Evolutionary conservation across 257 asterid genomes (phyloP).

Genomic region (Nicotiana paniculata): DNA sequence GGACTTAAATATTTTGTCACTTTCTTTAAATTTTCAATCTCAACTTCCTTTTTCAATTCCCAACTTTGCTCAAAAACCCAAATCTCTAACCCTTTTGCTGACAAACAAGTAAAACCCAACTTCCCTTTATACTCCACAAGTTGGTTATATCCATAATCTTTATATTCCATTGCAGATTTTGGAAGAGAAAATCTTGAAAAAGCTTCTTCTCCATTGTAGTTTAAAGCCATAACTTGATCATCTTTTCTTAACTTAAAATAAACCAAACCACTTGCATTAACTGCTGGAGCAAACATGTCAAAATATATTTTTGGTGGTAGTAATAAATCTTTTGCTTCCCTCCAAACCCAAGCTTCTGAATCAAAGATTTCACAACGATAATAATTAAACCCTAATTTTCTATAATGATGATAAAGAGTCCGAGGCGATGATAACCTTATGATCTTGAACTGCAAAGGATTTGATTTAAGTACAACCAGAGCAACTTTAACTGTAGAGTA

Average conservation of each 20-base stretch:
- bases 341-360: conserved; percentile 17
- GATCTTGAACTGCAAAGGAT: conserved; percentile 10
- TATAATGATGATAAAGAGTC: background rate
- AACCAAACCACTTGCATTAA: background rate
- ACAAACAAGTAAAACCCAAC: background rate
- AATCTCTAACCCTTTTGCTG: background rate
- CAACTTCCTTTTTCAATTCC: background rate
- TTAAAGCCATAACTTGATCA: background rate
- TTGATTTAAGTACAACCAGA: background rate
- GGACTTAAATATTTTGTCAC: background rate
- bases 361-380: conserved; percentile 11
- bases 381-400: background rate
- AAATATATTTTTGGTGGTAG: background rate
- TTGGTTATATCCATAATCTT: background rate
- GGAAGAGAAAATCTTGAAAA: background rate
- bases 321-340: background rate
- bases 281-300: background rate
- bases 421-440: conserved; percentile 6
- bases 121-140: background rate
- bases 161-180: background rate
- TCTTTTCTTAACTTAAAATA: background rate
- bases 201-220: background rate
- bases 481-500: background rate
- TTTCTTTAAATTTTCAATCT: background rate
- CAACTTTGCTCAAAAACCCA: background rate